Conservation (phyloP, 176 grass and related monocot species). For the Oryza brachyantha region DNA sequence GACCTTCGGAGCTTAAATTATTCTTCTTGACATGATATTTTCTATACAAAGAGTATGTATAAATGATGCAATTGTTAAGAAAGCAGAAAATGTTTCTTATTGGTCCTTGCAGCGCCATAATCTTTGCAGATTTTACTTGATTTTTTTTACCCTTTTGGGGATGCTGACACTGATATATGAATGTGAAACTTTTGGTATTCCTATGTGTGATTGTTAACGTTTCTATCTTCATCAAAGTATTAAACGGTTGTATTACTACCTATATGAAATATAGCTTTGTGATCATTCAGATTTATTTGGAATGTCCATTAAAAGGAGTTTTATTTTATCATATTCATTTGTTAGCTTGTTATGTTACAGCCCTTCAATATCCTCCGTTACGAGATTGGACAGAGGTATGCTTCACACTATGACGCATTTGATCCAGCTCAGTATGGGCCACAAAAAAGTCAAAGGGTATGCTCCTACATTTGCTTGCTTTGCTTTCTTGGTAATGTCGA, state of each 20-base stretch:
- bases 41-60: slow-evolving; percentile 12
- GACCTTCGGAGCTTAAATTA: slow-evolving; percentile 3
- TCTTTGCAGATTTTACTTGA: background rate
- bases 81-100: slow-evolving; percentile 9
- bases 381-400: slow-evolving; percentile 90
- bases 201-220: background rate
- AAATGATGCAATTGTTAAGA: background rate
- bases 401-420: slow-evolving; percentile 95
- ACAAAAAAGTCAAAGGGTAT: slow-evolving; percentile 92
- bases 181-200: background rate
- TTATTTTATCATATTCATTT: background rate
- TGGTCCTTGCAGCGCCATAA: background rate
- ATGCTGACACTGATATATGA: background rate
- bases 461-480: slow-evolving; percentile 16
- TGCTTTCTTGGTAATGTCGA: background rate
- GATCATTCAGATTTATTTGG: background rate
- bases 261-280: background rate
- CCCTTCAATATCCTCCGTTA: slow-evolving; percentile 85
- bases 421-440: slow-evolving; percentile 90
- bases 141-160: background rate
- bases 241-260: background rate
- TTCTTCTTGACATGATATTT: background rate
- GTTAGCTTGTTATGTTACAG: slow-evolving; percentile 43
- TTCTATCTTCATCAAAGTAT: background rate
- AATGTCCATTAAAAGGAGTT: background rate